Base-by-base conservation (phyloP, 2,329 filamentous ascomycete species). In the Tolypocladium album region DNA sequence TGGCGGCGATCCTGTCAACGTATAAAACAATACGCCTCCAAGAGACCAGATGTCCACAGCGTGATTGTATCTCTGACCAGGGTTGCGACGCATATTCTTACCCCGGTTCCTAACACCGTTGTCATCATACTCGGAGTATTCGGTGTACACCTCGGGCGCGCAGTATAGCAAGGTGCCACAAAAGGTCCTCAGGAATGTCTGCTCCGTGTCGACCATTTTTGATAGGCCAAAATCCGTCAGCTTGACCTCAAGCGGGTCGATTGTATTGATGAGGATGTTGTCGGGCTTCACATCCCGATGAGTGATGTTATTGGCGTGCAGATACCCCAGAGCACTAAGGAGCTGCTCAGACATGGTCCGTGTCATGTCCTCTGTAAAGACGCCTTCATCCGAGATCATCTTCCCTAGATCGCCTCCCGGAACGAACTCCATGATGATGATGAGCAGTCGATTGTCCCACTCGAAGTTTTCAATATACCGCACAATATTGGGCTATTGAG, bases 271-370 rank as follows among this genome's bases (percentile, higher is more conserved):
- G 47, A 99, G 80, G 62, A 99, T 97, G 69, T 99, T 99, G 78
- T 99, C 94, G 0, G 94, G 94, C 71, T 99, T 99, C 69, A 99
- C 92, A 72, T 99, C 94, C n/a, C 94, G 88, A 74, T 99, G 94
- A 0, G 93, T 97, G 67, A 99, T 97, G 69, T 88, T 91, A 67
- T 89, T 88, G 58, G 81, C 79, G 72, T 99, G 94, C 11, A 99
- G 79, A 71, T 99, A 97, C 38, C 85, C 86, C 58, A 99, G 77
- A 2, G 93, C 93, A 65, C 88, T 84, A 52, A 97, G 76, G 42
- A 97, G 83, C 71, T 96, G 91, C 24, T 76, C 72, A 1, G 92
- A 84, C 72, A 97, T 89, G 6, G 78, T 78, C 71, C 88, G 86
- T n/a, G 86, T 88, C 65, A 87, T 78, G 0, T 73, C 66, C 70